These are phyloP conservation scores for Bonnemaisonia californica DNA, from an alignment of 31 red algal species.

Conservation along the genomic window DNA sequence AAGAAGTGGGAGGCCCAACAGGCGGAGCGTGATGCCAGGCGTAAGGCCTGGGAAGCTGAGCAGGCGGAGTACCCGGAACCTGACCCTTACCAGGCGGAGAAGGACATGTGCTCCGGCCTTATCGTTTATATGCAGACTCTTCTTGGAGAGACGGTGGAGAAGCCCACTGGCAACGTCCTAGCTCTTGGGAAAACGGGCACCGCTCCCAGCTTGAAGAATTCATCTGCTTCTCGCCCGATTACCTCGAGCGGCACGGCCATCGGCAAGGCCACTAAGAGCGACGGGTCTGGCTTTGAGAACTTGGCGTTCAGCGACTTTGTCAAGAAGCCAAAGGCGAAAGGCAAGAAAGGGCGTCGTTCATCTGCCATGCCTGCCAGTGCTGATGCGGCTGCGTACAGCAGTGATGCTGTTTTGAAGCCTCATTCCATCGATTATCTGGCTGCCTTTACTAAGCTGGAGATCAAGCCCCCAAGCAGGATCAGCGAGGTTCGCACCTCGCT, in stretches of 20 bases:
- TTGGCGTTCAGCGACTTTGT: slow-evolving; percentile 69
- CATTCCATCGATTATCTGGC: slow-evolving; percentile 83
- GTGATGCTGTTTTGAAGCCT: slow-evolving; percentile 53
- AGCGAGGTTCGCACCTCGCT: slow-evolving; percentile 71
- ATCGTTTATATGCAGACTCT: slow-evolving; percentile 72
- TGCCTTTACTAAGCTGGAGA: slow-evolving; percentile 66
- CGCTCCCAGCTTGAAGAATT: slow-evolving; percentile 47
- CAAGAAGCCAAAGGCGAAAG: slow-evolving; percentile 60
- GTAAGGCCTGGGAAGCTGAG: slow-evolving; percentile 83
- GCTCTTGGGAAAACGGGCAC: slow-evolving; percentile 1
- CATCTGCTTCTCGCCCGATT: slow-evolving; percentile 47
- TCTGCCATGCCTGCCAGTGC: slow-evolving; percentile 9
- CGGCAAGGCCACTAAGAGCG: slow-evolving; percentile 35
- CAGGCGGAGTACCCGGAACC: slow-evolving; percentile 85
- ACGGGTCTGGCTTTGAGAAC: slow-evolving; percentile 46
- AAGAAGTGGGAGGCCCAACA: slow-evolving; percentile 72
- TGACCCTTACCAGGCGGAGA: slow-evolving; percentile 82
- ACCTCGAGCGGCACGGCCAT: slow-evolving; percentile 45
- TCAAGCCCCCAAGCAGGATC: slow-evolving; percentile 73
- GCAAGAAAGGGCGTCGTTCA: slow-evolving; percentile 41
- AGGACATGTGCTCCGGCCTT: slow-evolving; percentile 78
- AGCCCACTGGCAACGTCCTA: slow-evolving; percentile 43
- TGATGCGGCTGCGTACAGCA: slow-evolving; percentile 2
- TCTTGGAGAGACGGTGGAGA: slow-evolving; percentile 61
- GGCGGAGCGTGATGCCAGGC: slow-evolving; percentile 80